Evolutionary conservation across 306 rosid genomes (phyloP).

Genomic region (Benincasa hispida): DNA sequence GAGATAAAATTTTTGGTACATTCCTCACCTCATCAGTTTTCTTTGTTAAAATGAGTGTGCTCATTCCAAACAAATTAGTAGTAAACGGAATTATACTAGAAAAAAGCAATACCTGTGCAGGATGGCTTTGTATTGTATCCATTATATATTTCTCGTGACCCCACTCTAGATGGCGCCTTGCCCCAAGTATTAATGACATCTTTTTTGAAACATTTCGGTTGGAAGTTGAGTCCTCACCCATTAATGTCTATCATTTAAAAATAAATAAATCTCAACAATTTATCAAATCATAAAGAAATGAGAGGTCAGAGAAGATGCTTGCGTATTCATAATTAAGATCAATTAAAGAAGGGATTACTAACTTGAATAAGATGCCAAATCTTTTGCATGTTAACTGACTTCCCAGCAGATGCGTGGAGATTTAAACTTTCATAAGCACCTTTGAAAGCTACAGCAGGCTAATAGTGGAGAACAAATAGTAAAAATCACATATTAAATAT

Average conservation of each 20-base stretch:
- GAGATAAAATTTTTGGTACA: not conserved
- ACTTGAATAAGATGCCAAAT: conserved; percentile 98
- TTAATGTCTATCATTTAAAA: conserved; percentile 44
- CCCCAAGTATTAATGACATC: conserved; percentile 79
- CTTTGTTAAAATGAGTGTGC: not conserved
- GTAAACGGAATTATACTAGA: conserved; percentile 3
- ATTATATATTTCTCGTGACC: conserved; percentile 86
- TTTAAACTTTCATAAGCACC: conserved; percentile 72
- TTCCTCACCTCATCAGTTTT: not conserved
- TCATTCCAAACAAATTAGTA: not conserved
- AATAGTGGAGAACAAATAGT: conserved; percentile 4
- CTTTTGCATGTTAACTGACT: conserved; percentile 82
- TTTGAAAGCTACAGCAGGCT: conserved; percentile 86
- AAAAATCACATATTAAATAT: not conserved
- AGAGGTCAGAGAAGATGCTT: not conserved
- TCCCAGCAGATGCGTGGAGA: conserved; percentile 70
- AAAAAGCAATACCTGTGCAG: conserved; percentile 60
- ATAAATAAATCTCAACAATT: conserved; percentile 14
- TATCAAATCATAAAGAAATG: not conserved
- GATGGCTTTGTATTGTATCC: conserved; percentile 96
- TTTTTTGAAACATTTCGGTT: conserved; percentile 45
- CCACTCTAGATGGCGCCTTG: conserved; percentile 90
- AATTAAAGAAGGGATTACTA: conserved; percentile 8
- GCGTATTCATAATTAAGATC: not conserved
- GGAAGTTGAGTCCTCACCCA: conserved; percentile 46